Conservation (phyloP, 2,329 filamentous ascomycete species). For the Pseudogymnoascus sp. region DNA sequence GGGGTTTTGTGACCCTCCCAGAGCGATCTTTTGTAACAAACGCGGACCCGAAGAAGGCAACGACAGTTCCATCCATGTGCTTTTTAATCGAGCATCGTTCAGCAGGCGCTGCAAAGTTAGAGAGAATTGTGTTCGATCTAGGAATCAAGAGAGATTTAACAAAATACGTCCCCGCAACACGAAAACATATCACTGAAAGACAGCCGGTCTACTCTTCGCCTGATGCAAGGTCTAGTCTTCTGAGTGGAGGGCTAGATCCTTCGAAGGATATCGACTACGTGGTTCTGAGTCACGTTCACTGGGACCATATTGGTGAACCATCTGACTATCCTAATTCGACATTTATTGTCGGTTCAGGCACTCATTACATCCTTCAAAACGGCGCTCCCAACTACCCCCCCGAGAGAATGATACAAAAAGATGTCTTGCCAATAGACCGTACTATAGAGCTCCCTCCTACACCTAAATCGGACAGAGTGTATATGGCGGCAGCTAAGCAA, state of each 20-base stretch:
- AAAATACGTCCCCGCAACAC: conserved; percentile 37
- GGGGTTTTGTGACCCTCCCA: conserved; percentile 35
- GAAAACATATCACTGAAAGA: conserved; percentile 38
- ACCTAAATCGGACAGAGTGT: too few species aligned
- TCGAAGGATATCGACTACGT: conserved; percentile 19
- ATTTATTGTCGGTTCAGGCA: conserved; percentile 31
- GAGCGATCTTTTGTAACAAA: conserved; percentile 40
- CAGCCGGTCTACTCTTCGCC: conserved; percentile 38
- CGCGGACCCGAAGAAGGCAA: conserved; percentile 34
- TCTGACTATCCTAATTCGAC: conserved; percentile 41
- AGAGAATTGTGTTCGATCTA: conserved; percentile 45
- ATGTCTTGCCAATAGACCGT: too few species aligned
- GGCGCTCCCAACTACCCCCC: too few species aligned
- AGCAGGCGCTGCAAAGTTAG: conserved; percentile 12
- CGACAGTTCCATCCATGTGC: conserved; percentile 45
- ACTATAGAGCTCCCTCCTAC: too few species aligned
- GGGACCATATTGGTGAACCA: conserved; percentile 51
- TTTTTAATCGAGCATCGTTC: conserved; percentile 45
- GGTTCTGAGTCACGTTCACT: conserved; percentile 48
- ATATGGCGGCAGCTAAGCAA: too few species aligned
- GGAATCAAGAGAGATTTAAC: conserved; percentile 40
- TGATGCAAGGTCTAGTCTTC: conserved; percentile 36
- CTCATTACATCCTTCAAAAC: too few species aligned
- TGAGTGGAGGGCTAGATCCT: conserved; percentile 29
- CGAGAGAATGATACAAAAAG: too few species aligned